Conservation (phyloP, 2,329 filamentous ascomycete species). For the Sodiomyces alkalinus region DNA sequence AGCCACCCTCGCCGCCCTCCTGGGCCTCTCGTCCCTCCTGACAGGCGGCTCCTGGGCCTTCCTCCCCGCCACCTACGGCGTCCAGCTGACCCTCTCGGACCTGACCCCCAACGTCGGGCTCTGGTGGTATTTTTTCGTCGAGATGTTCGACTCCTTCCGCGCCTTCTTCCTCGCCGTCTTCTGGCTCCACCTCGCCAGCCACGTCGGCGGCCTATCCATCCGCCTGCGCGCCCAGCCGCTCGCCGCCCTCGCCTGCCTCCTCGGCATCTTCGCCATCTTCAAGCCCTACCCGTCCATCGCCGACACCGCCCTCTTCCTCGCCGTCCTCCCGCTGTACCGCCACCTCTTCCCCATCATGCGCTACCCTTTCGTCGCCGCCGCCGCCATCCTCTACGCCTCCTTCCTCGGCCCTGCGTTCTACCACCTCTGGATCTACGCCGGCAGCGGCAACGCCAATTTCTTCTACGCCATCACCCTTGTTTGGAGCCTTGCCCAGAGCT, state of each 20-base stretch:
- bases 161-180: conserved; percentile 96
- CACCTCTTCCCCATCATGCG: conserved; percentile 86
- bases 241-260: conserved; percentile 67
- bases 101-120: conserved; percentile 88
- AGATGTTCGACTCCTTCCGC: conserved; percentile 98
- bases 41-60: conserved; percentile 78
- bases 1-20: conserved; percentile 41
- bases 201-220: conserved; percentile 74
- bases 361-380: conserved; percentile 76
- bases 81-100: conserved; percentile 80
- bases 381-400: conserved; percentile 72
- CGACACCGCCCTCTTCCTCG: conserved; percentile 76
- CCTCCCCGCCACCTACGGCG: conserved; percentile 75
- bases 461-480: conserved; percentile 99
- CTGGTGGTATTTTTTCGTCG: conserved; percentile 99
- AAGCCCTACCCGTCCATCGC: conserved; percentile 93
- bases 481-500: conserved; percentile 80
- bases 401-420: conserved; percentile 92
- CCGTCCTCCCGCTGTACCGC: conserved; percentile 69
- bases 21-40: conserved; percentile 57
- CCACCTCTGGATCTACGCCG: conserved; percentile 94
- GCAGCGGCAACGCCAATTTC: conserved; percentile 96
- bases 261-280: conserved; percentile 87
- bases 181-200: conserved; percentile 86
- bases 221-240: conserved; percentile 75